phyloP scores from a whole-genome alignment of 371 early-diverging fungal genomes.

The Mucor ambiguus region DNA sequence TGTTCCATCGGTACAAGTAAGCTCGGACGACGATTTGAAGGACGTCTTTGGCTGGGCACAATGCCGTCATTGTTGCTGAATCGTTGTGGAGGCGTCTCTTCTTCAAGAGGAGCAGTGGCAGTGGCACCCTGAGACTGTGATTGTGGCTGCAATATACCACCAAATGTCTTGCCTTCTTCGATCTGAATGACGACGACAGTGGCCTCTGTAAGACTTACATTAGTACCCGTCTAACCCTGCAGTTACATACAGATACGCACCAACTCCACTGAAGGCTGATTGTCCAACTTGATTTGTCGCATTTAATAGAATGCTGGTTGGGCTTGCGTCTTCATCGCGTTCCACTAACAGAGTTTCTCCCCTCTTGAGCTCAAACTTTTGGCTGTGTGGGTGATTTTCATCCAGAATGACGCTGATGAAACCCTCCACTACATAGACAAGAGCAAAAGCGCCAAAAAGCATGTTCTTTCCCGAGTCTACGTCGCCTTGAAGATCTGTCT shows the following conservation, averaged over 20 bases:
- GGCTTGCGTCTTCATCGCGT: constrained; percentile 56
- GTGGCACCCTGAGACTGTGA: background rate
- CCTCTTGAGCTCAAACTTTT: constrained; percentile 23
- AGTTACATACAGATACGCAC: constrained; percentile 1
- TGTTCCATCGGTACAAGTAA: constrained; percentile 13
- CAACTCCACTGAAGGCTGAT: background rate
- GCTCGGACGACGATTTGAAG: constrained; percentile 19
- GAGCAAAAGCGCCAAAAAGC: constrained; percentile 52
- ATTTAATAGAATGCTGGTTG: constrained; percentile 45
- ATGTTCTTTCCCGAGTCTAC: constrained; percentile 44
- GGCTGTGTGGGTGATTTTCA: constrained; percentile 25
- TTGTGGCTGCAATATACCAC: constrained; percentile 9
- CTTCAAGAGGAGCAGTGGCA: background rate
- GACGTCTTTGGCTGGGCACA: constrained; percentile 26
- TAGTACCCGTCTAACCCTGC: background rate
- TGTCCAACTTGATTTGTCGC: constrained; percentile 12
- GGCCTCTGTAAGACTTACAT: constrained; percentile 19
- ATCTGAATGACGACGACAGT: constrained; percentile 32
- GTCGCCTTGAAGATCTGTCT: constrained; percentile 21
- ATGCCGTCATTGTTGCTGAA: constrained; percentile 10
- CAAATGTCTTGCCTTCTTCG: constrained; percentile 31
- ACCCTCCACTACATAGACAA: constrained; percentile 61
- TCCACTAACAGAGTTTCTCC: constrained; percentile 60
- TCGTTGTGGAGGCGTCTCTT: background rate
- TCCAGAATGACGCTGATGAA: constrained; percentile 42